Evolutionary conservation across 2,329 filamentous ascomycete species (phyloP), one percentile per base, ranked within the genome.

Genomic region (Ophiosphaerella herpotricha): DNA sequence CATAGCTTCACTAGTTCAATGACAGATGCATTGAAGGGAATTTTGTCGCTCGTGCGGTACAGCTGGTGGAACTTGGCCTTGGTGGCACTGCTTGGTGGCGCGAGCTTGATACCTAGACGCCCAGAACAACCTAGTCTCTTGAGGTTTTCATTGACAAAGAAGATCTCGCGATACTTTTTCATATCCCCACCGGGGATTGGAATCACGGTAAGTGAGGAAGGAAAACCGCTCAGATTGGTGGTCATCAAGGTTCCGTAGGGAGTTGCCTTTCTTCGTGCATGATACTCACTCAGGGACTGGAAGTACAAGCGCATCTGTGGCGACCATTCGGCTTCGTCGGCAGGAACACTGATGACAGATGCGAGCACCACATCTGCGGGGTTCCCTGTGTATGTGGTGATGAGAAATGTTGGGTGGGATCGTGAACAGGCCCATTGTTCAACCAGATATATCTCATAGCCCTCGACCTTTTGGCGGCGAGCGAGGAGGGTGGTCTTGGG

Each of bases 341-440:
- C 85, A 0, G 93, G 92, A 5, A 97, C 87, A 42, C 86, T 87
- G 39, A 97, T 77, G 8, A 97, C 87, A 3, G 88, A 87, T 4
- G 90, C 91, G 7, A 88, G 75, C n/a, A 96, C 85, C 0, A 80
- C 83, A 71, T 96, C 89, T 31, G 85, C 85, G 31, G 85, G 80
- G 63, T 97, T 91, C 46, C 93, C 94, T 0, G 93, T 97, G 68
- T 94, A 97, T 3, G 92, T 96, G 36, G 89, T 89, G 58, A 97
- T 95, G 42, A 96, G 84, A 57, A 96, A 89, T 13, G 93, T 97
- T 1, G 93, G 93, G 55, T 95, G 91, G 48, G 86, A 83, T 44
- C 94, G 85, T 11, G 93, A 97, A 74, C 92, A 97, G 5, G 91
- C 91, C 94, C 94, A 99, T 79, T 99, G 94, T 73, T 97, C 94